phyloP scores from a whole-genome alignment of 768 basidiomycete species.

The Kwoniella sp. region DNA sequence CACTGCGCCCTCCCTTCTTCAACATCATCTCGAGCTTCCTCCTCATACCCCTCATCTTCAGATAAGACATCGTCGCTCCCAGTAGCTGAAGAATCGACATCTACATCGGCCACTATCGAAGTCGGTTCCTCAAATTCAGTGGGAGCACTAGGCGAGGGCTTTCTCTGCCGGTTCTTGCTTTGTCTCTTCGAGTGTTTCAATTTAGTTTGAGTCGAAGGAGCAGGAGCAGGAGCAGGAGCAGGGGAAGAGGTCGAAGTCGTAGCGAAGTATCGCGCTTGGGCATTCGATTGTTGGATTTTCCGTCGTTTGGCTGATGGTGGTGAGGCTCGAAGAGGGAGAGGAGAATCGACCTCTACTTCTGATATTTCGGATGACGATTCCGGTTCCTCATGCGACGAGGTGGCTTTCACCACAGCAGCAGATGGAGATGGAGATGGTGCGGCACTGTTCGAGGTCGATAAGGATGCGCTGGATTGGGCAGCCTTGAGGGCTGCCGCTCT shows the following conservation, averaged over 20 bases:
- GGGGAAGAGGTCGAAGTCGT: not conserved
- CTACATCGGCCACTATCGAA: not conserved
- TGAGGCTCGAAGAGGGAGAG: not conserved
- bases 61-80: constrained; percentile 19
- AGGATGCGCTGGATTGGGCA: constrained; percentile 1
- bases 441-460: not conserved
- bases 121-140: constrained; percentile 21
- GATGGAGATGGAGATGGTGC: not conserved
- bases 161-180: constrained; percentile 2
- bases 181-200: not conserved
- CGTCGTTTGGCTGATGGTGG: constrained; percentile 12
- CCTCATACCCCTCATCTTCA: constrained; percentile 18
- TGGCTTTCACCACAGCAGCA: not conserved
- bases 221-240: not conserved
- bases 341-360: not conserved
- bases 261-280: not conserved
- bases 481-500: constrained; percentile 38
- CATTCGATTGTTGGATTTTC: constrained; percentile 4
- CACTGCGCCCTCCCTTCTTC: constrained; percentile 27
- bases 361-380: too few relatives aligned
- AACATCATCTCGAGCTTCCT: constrained; percentile 19
- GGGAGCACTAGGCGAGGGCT: constrained; percentile 26
- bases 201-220: not conserved
- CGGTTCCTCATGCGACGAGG: not conserved
- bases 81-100: constrained; percentile 20